Percentiles rank a stretch among this genome's conserved stretches.
phyloP scores from a whole-genome alignment of 768 basidiomycete species.

The Lactarius sanguifluus region DNA sequence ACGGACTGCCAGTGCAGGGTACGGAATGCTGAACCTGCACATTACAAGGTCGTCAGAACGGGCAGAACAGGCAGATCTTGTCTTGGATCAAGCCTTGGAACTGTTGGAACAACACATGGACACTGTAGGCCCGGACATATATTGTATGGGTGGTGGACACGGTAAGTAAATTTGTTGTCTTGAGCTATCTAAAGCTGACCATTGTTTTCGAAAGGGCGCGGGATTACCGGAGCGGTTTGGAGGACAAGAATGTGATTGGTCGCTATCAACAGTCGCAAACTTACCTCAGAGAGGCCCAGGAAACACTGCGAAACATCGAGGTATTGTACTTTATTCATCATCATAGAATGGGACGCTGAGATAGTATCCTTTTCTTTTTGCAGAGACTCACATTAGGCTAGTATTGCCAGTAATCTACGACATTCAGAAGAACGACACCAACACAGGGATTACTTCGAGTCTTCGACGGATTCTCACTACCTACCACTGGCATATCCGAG shows the following conservation, averaged over 20 bases:
- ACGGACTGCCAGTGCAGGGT: no score
- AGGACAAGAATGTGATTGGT: conserved; percentile 3
- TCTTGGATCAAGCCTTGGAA: neutral
- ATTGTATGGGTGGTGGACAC: conserved; percentile 7
- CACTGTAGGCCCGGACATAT: neutral
- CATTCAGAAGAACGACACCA: no score
- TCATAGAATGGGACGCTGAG: neutral
- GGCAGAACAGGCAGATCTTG: neutral
- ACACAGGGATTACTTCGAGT: no score
- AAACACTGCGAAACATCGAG: conserved; percentile 5
- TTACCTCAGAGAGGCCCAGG: conserved; percentile 17
- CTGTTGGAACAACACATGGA: neutral
- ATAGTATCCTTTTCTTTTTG: no score
- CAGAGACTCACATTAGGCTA: conserved; percentile 9
- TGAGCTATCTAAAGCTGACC: neutral
- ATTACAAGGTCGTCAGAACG: neutral
- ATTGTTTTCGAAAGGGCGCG: neutral
- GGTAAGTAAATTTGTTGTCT: neutral
- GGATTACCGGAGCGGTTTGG: conserved; percentile 7
- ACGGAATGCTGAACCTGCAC: no score
- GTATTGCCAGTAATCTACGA: neutral
- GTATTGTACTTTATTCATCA: neutral
- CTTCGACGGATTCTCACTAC: no score
- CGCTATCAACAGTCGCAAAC: neutral
- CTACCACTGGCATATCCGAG: no score